Conservation (phyloP, 2,329 filamentous ascomycete species). For the Blastomyces parvus region DNA sequence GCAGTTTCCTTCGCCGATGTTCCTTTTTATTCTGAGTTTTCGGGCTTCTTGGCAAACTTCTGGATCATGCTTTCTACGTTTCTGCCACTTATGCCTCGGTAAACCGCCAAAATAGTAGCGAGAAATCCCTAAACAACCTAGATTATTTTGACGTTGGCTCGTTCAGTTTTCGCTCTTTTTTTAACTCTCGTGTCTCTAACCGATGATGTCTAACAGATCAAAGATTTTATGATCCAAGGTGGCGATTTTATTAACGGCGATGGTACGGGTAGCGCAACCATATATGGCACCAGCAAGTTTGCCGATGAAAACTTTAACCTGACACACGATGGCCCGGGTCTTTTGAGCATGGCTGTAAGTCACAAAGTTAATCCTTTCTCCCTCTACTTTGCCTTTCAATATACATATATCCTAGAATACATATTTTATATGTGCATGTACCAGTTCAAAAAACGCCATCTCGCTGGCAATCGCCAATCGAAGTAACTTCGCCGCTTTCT, state of each 20-base stretch:
- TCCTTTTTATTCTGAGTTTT: neutral
- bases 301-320: constrained; percentile 81
- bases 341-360: constrained; percentile 87
- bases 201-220: constrained; percentile 51
- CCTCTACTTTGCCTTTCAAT: neutral
- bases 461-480: neutral
- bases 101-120: no score
- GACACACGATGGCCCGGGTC: constrained; percentile 67
- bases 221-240: constrained; percentile 95
- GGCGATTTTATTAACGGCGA: constrained; percentile 93
- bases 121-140: no score
- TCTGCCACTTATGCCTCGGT: no score
- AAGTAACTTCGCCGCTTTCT: neutral
- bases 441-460: neutral
- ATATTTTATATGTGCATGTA: neutral
- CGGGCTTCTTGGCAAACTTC: neutral
- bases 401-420: neutral
- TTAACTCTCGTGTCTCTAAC: neutral
- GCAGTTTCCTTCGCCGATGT: neutral
- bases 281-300: constrained; percentile 78
- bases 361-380: neutral
- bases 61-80: neutral
- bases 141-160: no score
- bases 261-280: constrained; percentile 76
- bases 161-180: neutral